Evolutionary conservation across 306 rosid genomes (phyloP).

Genomic region (Vicia faba): DNA sequence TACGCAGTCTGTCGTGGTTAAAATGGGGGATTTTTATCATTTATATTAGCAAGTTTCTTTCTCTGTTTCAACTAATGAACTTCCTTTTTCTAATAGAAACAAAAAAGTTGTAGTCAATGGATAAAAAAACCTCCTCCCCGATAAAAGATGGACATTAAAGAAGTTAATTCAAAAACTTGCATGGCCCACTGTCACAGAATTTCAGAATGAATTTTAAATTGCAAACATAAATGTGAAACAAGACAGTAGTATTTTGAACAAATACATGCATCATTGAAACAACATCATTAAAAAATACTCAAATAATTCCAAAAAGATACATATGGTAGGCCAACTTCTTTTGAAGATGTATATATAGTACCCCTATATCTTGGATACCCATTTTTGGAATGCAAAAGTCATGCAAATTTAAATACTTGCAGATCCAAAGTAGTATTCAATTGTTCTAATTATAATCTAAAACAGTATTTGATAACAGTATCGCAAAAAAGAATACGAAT

Average conservation of each 20-base stretch:
- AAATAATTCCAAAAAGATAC: constrained; percentile 24
- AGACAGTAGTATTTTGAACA: constrained; percentile 19
- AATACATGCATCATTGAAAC: constrained; percentile 17
- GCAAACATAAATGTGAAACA: constrained; percentile 26
- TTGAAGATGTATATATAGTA: constrained; percentile 6
- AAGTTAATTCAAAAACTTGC: constrained; percentile 26
- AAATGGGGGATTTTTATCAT: constrained; percentile 10
- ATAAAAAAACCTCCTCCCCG: background rate
- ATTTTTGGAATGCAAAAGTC: constrained; percentile 17
- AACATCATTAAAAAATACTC: constrained; percentile 13
- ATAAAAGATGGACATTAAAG: constrained; percentile 29
- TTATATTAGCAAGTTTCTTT: constrained; percentile 21
- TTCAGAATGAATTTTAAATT: constrained; percentile 3
- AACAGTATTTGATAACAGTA: constrained; percentile 14
- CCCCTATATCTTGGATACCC: constrained; percentile 9
- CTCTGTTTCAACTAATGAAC: constrained; percentile 10
- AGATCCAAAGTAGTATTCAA: constrained; percentile 8
- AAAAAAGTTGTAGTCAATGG: background rate
- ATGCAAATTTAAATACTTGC: constrained; percentile 14
- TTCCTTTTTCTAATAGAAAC: background rate
- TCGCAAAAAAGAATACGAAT: background rate
- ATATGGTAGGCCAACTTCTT: constrained; percentile 20
- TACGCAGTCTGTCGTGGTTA: background rate
- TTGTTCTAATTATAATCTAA: background rate
- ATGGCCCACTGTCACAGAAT: constrained; percentile 22